These are phyloP conservation scores for Polytrichum formosum DNA, from an alignment of 225 moss, liverwort and hornwort species.

Conservation along the genomic window DNA sequence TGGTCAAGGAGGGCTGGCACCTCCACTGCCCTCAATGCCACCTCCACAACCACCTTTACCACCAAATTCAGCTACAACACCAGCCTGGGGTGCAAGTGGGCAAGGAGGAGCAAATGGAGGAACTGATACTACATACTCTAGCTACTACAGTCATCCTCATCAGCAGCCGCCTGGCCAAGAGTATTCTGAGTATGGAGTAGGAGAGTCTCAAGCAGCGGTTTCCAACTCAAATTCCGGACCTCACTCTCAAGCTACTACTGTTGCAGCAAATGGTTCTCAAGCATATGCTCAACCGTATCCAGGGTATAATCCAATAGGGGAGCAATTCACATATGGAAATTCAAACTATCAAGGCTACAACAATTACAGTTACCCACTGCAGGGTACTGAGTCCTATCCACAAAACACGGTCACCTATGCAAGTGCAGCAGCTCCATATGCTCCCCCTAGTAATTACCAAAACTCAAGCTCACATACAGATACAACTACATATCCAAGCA, in stretches of 20 bases:
- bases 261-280: constrained; percentile 60
- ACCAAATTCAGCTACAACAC: constrained; percentile 55
- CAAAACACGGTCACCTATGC: constrained; percentile 61
- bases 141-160: constrained; percentile 47
- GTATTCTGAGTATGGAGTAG: constrained; percentile 54
- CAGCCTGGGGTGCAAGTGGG: constrained; percentile 62
- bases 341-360: constrained; percentile 59
- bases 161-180: constrained; percentile 74
- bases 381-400: constrained; percentile 64
- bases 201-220: constrained; percentile 42
- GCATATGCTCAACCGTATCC: constrained; percentile 68
- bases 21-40: constrained; percentile 80
- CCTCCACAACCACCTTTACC: constrained; percentile 91
- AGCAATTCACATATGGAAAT: constrained; percentile 62
- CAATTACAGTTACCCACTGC: constrained; percentile 57
- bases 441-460: constrained; percentile 49
- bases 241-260: constrained; percentile 32
- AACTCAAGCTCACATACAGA: constrained; percentile 66
- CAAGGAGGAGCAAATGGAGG: constrained; percentile 39
- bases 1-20: constrained; percentile 57
- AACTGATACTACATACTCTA: constrained; percentile 55
- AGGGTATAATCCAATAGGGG: constrained; percentile 53
- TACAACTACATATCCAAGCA: constrained; percentile 53
- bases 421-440: constrained; percentile 58
- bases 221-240: constrained; percentile 30